Conservation (phyloP, 768 basidiomycete genomes). For the Mycena maculata region DNA sequence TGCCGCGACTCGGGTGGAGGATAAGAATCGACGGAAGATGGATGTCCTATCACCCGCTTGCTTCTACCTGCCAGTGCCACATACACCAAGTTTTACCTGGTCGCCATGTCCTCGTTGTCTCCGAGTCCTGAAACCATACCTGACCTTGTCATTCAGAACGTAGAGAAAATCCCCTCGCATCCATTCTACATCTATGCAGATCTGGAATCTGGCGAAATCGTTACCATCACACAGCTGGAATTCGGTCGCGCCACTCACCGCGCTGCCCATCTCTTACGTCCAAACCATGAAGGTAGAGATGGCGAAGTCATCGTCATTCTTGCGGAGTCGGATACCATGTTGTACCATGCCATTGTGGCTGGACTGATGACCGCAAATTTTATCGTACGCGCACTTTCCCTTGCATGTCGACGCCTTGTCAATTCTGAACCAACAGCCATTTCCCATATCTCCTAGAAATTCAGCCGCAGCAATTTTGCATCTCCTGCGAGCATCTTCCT, state of each 20-base stretch:
- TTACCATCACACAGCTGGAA: not conserved
- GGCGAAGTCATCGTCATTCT: slow-evolving; percentile 46
- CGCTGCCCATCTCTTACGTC: slow-evolving; percentile 40
- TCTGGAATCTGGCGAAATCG: not conserved
- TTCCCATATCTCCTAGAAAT: slow-evolving; percentile 53
- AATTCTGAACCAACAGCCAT: slow-evolving; percentile 38
- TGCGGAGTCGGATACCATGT: slow-evolving; percentile 44
- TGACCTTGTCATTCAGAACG: not conserved
- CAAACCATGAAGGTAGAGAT: slow-evolving; percentile 30
- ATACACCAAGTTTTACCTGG: too few species aligned
- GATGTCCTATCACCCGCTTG: too few species aligned
- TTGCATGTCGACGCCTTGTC: slow-evolving; percentile 22
- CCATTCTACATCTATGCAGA: not conserved
- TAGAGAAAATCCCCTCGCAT: not conserved
- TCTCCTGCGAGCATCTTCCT: slow-evolving; percentile 42
- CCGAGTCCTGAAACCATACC: too few species aligned
- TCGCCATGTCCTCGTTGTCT: too few species aligned
- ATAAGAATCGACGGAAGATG: too few species aligned
- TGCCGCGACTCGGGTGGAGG: too few species aligned
- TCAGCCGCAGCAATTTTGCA: slow-evolving; percentile 47
- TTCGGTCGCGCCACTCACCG: slow-evolving; percentile 41
- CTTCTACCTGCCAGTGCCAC: too few species aligned
- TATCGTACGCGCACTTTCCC: slow-evolving; percentile 41
- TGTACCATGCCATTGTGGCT: slow-evolving; percentile 41
- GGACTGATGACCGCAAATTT: slow-evolving; percentile 45